phyloP scores from a whole-genome alignment of 1,139 yeast species.

The Saccharomyces hybrid region DNA sequence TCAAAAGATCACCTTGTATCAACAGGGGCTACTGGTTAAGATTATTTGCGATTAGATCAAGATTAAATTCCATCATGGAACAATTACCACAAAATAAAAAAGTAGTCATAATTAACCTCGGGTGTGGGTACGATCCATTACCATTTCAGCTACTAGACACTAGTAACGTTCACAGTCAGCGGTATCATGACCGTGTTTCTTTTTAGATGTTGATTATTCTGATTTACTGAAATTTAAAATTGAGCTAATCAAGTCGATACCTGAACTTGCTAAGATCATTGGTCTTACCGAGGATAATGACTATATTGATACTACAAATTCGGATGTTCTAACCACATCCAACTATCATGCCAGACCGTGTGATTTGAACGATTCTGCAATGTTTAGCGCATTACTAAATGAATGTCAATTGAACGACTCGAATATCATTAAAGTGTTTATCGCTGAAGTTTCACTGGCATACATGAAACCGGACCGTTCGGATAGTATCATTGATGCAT shows the following conservation, averaged over 20 bases:
- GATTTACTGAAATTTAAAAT: constrained; percentile 53
- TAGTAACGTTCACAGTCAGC: constrained; percentile 19
- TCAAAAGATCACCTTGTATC: constrained; percentile 68
- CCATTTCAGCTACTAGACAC: constrained; percentile 58
- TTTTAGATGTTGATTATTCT: constrained; percentile 74
- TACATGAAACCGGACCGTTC: constrained; percentile 68
- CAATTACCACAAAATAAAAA: constrained; percentile 16
- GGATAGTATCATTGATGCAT: constrained; percentile 52
- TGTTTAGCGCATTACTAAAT: constrained; percentile 38
- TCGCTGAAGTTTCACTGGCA: constrained; percentile 79
- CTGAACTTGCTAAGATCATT: constrained; percentile 43
- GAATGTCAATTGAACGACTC: constrained; percentile 21
- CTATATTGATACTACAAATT: not conserved
- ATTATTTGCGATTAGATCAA: constrained; percentile 60
- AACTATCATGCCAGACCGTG: constrained; percentile 63
- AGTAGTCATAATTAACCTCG: constrained; percentile 53
- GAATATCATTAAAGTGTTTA: constrained; percentile 45
- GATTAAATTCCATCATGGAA: constrained; percentile 39
- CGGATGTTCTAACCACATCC: constrained; percentile 35
- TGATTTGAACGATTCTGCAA: constrained; percentile 47
- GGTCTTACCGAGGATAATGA: constrained; percentile 29
- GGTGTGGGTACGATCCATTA: constrained; percentile 77
- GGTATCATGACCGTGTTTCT: constrained; percentile 31
- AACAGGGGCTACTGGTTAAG: constrained; percentile 81
- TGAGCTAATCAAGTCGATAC: constrained; percentile 42